Percentiles rank a stretch among this genome's conserved stretches.
Conservation (phyloP, 2,329 filamentous ascomycete species). For the Aspergillus ochraceus region DNA sequence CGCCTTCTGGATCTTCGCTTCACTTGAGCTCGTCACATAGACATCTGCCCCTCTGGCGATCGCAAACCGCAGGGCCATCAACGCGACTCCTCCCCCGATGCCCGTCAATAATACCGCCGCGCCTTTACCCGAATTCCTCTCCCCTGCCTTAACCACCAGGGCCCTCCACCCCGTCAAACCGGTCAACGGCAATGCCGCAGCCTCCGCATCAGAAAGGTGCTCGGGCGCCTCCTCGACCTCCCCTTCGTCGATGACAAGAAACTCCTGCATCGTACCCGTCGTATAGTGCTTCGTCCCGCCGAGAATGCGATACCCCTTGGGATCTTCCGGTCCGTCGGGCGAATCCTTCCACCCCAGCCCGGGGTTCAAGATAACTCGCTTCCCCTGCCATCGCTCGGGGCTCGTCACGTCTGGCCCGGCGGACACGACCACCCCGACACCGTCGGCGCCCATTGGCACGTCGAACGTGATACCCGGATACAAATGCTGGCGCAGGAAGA, state of each 20-base stretch:
- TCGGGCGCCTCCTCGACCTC: conserved; percentile 76
- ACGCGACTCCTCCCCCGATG: conserved; percentile 87
- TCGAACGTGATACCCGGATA: conserved; percentile 84
- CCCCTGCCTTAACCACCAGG: conserved; percentile 72
- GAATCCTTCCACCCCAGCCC: conserved; percentile 73
- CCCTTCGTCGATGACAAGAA: conserved; percentile 64
- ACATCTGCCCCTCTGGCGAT: conserved; percentile 72
- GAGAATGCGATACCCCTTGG: conserved; percentile 40
- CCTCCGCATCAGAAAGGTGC: conserved; percentile 72
- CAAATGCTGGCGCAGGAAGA: conserved; percentile 88
- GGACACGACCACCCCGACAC: conserved; percentile 70
- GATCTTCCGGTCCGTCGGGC: conserved; percentile 71
- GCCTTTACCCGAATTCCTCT: conserved; percentile 54
- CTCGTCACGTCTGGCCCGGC: conserved; percentile 56
- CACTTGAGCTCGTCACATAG: conserved; percentile 75
- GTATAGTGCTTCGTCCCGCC: conserved; percentile 63
- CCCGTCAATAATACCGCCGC: conserved; percentile 83
- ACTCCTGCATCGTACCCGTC: conserved; percentile 73
- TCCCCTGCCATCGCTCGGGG: conserved; percentile 58
- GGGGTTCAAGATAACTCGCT: conserved; percentile 76
- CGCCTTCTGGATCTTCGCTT: conserved; percentile 74
- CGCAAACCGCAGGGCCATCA: conserved; percentile 78
- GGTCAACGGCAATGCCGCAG: conserved; percentile 79
- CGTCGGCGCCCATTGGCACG: conserved; percentile 78
- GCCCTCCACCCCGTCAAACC: conserved; percentile 89